phyloP scores from a whole-genome alignment of 1,284 basidiomycete genomes.

The Malassezia obtusa region DNA sequence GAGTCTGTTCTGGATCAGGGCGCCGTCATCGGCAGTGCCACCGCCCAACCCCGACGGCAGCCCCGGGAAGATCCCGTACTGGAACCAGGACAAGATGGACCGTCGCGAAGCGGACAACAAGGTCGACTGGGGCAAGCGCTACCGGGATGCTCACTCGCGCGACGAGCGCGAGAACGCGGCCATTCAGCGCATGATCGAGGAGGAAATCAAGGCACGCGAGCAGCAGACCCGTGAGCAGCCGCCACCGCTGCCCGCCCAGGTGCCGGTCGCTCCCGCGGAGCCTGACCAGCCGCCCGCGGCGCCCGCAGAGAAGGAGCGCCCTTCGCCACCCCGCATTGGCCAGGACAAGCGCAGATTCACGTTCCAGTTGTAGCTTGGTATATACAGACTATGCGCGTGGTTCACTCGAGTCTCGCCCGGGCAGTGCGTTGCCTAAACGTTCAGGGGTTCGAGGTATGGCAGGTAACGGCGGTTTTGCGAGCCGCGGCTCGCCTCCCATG shows the following conservation, averaged over 20 bases:
- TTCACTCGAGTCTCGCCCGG: too few species aligned
- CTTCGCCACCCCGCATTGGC: slow-evolving; percentile 1
- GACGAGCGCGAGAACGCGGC: slow-evolving; percentile 11
- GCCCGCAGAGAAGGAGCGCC: neutral
- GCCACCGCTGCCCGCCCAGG: neutral
- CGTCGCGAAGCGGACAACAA: neutral
- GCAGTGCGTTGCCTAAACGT: too few species aligned
- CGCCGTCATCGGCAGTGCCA: slow-evolving; percentile 17
- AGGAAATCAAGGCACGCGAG: slow-evolving; percentile 3
- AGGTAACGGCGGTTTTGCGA: too few species aligned
- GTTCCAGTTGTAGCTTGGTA: neutral
- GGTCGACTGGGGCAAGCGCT: slow-evolving; percentile 8
- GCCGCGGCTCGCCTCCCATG: too few species aligned
- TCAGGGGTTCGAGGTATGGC: too few species aligned
- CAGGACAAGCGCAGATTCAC: slow-evolving; percentile 16
- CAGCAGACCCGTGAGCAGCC: neutral
- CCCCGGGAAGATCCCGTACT: neutral
- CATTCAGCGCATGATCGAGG: slow-evolving; percentile 10
- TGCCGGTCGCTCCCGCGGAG: neutral
- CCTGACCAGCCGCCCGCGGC: neutral
- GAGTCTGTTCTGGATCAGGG: slow-evolving; percentile 34
- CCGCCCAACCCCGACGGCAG: slow-evolving; percentile 21
- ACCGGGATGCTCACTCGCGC: slow-evolving; percentile 6
- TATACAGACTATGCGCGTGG: slow-evolving; percentile 1
- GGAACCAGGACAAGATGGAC: slow-evolving; percentile 15